Base-by-base conservation (phyloP, 2,329 filamentous ascomycete genomes). In the Nemania sp. region DNA sequence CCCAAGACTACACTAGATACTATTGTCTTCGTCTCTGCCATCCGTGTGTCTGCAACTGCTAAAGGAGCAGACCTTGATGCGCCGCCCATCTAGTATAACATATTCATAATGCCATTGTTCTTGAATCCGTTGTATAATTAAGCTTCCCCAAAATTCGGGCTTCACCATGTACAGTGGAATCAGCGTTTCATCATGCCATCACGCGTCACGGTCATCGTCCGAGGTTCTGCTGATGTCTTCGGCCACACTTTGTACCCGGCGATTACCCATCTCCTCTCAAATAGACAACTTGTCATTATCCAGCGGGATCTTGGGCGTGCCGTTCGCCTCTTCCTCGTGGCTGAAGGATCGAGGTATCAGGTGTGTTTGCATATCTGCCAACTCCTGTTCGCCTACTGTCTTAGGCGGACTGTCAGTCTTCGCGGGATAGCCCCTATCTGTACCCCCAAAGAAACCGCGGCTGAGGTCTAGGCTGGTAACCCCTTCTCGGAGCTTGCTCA, bases 391-490 rank as follows among this genome's bases (percentile, higher is more conserved):
- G 21, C 59, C 63, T 29, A 51, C 40, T 45, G 40, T 34, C 46
- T 51, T 51, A 21, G 42, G 2, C 12, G 35, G 21, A n/a, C 6
- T 48, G 11, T 48, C 32, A 25, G 17, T 46, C 39, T 57, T 60
- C 18, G 42, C 12, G n/a, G 50, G 12, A 15, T 49, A 39, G 17
- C 47, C 48, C 43, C 52, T 65, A 48, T 65, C 63, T 6, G 51
- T 35, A 3, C 40, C 63, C 52, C 74, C 70, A 42, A 82, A 73
- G 49, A 81, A 68, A 17, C 77, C 78, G 54, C 78, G 81, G n/a
- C 81, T 79, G 17, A 87, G 70, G 43, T 78, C 79, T 10, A 85
- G 67, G 15, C 77, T 77, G 1, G 77, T 76, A 15, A 84, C 77
- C 20, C 80, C 80, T 25, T 83, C 81, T 54, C 78, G 75, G 21